A percentile compares a stretch with the other conserved stretches of the same genome.
These are phyloP conservation scores for Salix exigua DNA, from an alignment of 345 rosid genomes.

Conservation along the genomic window DNA sequence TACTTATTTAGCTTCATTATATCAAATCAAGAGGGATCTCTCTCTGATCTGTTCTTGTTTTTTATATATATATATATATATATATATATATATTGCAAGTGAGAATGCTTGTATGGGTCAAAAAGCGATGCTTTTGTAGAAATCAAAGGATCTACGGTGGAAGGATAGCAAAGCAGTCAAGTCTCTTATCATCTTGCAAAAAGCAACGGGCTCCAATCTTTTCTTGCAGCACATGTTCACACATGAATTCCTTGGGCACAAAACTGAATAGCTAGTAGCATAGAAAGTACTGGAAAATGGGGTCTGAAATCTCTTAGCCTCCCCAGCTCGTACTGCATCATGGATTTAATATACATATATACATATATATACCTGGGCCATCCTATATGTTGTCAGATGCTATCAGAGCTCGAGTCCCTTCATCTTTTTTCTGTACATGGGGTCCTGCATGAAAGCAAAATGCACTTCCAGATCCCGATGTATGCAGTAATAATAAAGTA, in stretches of 20 bases:
- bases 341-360: too few species aligned
- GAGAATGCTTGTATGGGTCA: constrained; percentile 25
- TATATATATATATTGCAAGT: too few species aligned
- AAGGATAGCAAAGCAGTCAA: constrained; percentile 20
- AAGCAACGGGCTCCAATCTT: constrained; percentile 1
- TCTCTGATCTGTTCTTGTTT: too few species aligned
- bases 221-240: not conserved
- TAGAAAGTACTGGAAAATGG: not conserved
- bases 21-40: too few species aligned
- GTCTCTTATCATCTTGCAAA: constrained; percentile 12
- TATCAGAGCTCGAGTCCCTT: not conserved
- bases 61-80: too few species aligned
- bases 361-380: too few species aligned
- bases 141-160: constrained; percentile 31
- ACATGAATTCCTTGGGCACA: not conserved
- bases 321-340: too few species aligned
- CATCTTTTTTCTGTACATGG: not conserved
- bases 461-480: not conserved
- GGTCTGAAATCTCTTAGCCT: too few species aligned
- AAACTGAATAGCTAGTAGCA: not conserved
- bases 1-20: too few species aligned
- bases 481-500: not conserved
- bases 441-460: constrained; percentile 7
- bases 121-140: constrained; percentile 32
- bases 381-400: not conserved